Evolutionary conservation across 768 basidiomycete genomes (phyloP).

Genomic region (Piloderma croceum): DNA sequence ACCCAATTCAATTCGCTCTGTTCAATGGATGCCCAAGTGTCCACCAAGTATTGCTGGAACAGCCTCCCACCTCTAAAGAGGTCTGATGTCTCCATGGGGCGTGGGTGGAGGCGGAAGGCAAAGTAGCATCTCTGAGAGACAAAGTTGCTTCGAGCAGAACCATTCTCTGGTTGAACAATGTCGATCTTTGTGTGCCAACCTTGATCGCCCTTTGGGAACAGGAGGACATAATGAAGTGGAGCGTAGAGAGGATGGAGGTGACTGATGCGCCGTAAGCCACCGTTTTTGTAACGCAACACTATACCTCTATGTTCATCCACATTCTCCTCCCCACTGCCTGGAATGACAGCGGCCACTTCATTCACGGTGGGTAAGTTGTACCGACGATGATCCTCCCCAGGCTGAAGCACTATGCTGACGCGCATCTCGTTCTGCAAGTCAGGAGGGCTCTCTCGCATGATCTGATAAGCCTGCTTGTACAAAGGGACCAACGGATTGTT

Average conservation of each 20-base stretch:
- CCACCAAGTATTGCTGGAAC: slow-evolving; percentile 35
- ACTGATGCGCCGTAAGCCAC: slow-evolving; percentile 20
- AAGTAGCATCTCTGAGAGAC: too few relatives aligned
- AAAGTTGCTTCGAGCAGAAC: slow-evolving; percentile 19
- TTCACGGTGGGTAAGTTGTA: slow-evolving; percentile 35
- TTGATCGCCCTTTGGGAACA: slow-evolving; percentile 28
- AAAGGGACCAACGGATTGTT: slow-evolving; percentile 26
- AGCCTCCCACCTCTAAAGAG: slow-evolving; percentile 32
- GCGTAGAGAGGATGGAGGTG: slow-evolving; percentile 26
- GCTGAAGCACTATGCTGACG: too few relatives aligned
- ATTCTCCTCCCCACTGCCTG: slow-evolving; percentile 18
- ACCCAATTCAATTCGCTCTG: slow-evolving; percentile 30
- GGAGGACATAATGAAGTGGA: slow-evolving; percentile 31
- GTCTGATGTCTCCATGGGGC: too few relatives aligned
- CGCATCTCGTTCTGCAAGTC: slow-evolving; percentile 15
- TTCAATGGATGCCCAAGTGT: slow-evolving; percentile 35
- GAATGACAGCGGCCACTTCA: slow-evolving; percentile 35
- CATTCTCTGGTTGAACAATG: background rate
- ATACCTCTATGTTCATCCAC: slow-evolving; percentile 4
- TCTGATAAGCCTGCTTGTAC: too few relatives aligned
- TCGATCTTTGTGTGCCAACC: slow-evolving; percentile 27
- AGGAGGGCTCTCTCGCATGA: slow-evolving; percentile 20
- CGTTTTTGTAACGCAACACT: slow-evolving; percentile 9
- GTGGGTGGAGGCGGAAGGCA: too few relatives aligned
- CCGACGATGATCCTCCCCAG: slow-evolving; percentile 20